Base-by-base conservation (phyloP, 2,329 filamentous ascomycete genomes). In the Fusarium sp. region DNA sequence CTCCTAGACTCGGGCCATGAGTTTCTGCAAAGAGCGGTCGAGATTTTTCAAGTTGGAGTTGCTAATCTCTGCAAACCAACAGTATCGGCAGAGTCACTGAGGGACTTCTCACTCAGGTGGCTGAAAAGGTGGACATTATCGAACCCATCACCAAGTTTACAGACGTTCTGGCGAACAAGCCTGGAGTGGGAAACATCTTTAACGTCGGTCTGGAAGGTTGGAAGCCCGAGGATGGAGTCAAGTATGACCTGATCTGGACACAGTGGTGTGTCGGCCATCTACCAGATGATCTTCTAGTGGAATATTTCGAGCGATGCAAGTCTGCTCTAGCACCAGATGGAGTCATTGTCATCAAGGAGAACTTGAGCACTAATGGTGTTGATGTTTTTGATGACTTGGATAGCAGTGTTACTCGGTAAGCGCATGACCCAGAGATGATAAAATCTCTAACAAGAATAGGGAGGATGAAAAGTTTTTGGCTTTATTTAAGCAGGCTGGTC, bases 211-310 rank as follows among this genome's bases (percentile, higher is more conserved):
- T 97, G 1, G 92, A 97, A 81, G 87, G 89, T 32, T 97, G 94
- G 94, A 68, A 76, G 12, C 85, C 87, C 1, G 83, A 78, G 0
- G 76, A 82, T 3, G 85, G 79, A 11, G 77, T 82, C 10, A 81
- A 83, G 58, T 98, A 98, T 82, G 93, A 95, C 80, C 82, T 98
- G 54, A 91, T 98, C 70, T 98, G 94, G 94, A 92, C 90, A 62
- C 95, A 98, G 82, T 98, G 95, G 95, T 98, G 95, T 82, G 83
- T 96, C 9, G 93, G 94, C 27, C 93, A 98, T 81, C 85, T 98
- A 64, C 95, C 90, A 0, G 95, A 98, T 80, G 83, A 82, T 9
- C 91, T 97, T 80, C 80, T 98, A 5, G 85, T 93, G 1, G 84
- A 84, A 3, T 97, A 92, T 78, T 82, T 98, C 17, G 76, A 84